These are phyloP conservation scores for Boletellus ananas DNA, from an alignment of 768 basidiomycete species.

Conservation along the genomic window DNA sequence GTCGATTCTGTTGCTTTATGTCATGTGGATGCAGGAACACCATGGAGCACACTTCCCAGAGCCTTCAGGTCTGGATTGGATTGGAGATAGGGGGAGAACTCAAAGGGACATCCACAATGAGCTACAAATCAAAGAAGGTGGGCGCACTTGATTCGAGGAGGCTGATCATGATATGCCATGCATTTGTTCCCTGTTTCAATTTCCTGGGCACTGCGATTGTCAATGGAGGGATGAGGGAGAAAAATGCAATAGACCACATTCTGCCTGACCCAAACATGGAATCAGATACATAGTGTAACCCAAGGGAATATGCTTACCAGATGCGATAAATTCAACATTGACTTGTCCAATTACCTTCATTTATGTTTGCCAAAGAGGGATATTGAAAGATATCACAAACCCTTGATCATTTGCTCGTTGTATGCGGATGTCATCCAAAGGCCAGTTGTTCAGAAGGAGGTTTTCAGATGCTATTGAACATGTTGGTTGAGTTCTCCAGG, in stretches of 20 bases:
- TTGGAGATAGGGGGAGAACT: neutral
- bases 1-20: neutral
- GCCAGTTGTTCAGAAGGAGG: conserved; percentile 35
- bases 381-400: conserved; percentile 49
- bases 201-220: conserved; percentile 1
- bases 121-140: conserved; percentile 15
- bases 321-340: conserved; percentile 63
- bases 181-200: conserved; percentile 1
- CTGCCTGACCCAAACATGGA: conserved; percentile 9
- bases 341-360: conserved; percentile 60
- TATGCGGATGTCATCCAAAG: conserved; percentile 51
- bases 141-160: conserved; percentile 20
- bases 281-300: neutral
- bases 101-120: conserved; percentile 6
- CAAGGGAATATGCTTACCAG: conserved; percentile 3
- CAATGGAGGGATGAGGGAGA: conserved; percentile 10
- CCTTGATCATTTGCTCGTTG: conserved; percentile 44
- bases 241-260: conserved; percentile 25
- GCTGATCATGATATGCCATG: conserved; percentile 44
- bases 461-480: conserved; percentile 38
- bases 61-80: neutral
- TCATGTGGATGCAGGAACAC: neutral
- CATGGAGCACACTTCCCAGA: conserved; percentile 3
- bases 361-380: conserved; percentile 62
- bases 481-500: neutral